phyloP scores from a whole-genome alignment of 2,329 filamentous ascomycete genomes.

The Aspergillus candidus region DNA sequence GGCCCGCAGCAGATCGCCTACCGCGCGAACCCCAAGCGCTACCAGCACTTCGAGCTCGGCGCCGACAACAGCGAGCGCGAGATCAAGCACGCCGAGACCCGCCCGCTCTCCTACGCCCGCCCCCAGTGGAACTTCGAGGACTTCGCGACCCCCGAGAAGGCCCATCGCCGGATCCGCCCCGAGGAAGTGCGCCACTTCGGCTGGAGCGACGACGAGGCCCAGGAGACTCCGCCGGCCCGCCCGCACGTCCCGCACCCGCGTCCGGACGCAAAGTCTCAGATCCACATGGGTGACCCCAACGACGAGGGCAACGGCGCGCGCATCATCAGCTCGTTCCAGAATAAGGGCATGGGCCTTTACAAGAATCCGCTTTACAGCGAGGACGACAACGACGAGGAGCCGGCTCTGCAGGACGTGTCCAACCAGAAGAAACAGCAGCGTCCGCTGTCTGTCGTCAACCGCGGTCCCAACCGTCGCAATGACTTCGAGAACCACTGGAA shows the following conservation, averaged over 20 bases:
- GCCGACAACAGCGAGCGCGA: constrained; percentile 25
- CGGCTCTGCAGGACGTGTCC: neutral
- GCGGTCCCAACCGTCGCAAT: constrained; percentile 66
- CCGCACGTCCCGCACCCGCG: constrained; percentile 61
- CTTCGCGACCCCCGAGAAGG: constrained; percentile 76
- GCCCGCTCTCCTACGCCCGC: constrained; percentile 46
- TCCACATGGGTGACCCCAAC: constrained; percentile 75
- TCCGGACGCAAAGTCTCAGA: constrained; percentile 74
- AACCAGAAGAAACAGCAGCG: constrained; percentile 19
- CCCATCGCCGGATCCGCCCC: constrained; percentile 55
- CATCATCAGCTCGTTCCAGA: constrained; percentile 49
- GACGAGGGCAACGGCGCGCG: constrained; percentile 44
- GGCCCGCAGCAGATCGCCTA: constrained; percentile 37
- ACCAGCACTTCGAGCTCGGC: constrained; percentile 54
- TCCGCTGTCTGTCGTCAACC: constrained; percentile 62
- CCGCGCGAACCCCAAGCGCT: constrained; percentile 71
- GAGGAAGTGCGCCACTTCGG: constrained; percentile 69
- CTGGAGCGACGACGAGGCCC: constrained; percentile 60
- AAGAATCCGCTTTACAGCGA: constrained; percentile 66
- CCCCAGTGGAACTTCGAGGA: constrained; percentile 85
- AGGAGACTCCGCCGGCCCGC: constrained; percentile 40
- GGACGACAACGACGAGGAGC: constrained; percentile 38
- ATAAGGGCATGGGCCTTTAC: constrained; percentile 67
- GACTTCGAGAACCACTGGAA: constrained; percentile 73
- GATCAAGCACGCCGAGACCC: constrained; percentile 21